Conservation (phyloP, 2,329 filamentous ascomycete species). For the Venturia nashicola region DNA sequence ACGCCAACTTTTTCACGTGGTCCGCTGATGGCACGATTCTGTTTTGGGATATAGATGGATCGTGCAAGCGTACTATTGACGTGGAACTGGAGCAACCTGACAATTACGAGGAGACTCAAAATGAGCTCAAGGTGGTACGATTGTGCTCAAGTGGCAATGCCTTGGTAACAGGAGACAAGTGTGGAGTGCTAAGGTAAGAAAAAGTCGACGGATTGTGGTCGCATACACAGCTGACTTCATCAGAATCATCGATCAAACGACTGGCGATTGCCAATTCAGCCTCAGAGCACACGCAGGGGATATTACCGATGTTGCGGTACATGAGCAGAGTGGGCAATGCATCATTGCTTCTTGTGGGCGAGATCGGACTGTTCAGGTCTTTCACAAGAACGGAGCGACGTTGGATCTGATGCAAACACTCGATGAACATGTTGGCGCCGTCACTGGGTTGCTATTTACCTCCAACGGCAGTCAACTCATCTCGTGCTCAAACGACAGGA, state of each 20-base stretch:
- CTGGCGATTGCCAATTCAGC: constrained; percentile 51
- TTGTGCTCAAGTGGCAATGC: constrained; percentile 50
- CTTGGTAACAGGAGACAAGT: constrained; percentile 74
- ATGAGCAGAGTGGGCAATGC: constrained; percentile 44
- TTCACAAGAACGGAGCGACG: constrained; percentile 44
- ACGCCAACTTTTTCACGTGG: constrained; percentile 79
- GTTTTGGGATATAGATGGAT: constrained; percentile 70
- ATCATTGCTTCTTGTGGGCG: constrained; percentile 74
- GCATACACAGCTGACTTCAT: not conserved
- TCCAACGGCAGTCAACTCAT: constrained; percentile 59
- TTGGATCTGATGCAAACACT: constrained; percentile 83
- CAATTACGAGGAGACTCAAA: constrained; percentile 33
- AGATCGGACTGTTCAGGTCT: constrained; percentile 90
- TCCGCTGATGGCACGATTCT: constrained; percentile 67
- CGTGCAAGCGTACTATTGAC: constrained; percentile 49
- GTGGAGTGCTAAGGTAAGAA: constrained; percentile 57
- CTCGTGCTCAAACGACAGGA: constrained; percentile 81
- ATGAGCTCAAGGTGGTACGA: constrained; percentile 46
- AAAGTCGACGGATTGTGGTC: not conserved
- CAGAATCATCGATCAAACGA: constrained; percentile 51
- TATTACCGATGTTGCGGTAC: constrained; percentile 68
- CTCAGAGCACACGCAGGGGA: constrained; percentile 80
- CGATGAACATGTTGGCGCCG: constrained; percentile 79
- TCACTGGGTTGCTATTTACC: constrained; percentile 65
- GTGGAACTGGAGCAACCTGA: constrained; percentile 56